phyloP scores from a whole-genome alignment of 148 eudicot species.

The Rhododendron griersonianum region DNA sequence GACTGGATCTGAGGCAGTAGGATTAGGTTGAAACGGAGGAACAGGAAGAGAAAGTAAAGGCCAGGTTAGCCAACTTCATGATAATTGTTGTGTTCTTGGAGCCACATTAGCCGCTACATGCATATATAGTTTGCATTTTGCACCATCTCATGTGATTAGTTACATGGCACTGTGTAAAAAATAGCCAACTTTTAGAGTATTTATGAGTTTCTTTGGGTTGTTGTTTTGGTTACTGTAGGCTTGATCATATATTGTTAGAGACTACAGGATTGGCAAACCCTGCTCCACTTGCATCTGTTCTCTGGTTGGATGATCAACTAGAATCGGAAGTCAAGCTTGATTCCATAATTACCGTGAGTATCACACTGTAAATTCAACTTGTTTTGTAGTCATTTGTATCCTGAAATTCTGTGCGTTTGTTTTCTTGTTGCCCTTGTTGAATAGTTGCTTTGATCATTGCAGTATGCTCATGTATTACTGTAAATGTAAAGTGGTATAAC shows the following conservation, averaged over 20 bases:
- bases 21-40: background rate
- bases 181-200: background rate
- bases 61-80: background rate
- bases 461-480: background rate
- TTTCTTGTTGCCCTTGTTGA: background rate
- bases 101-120: background rate
- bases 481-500: background rate
- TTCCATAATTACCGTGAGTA: constrained; percentile 84
- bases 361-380: constrained; percentile 3
- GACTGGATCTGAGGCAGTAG: background rate
- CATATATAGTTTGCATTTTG: background rate
- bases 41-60: background rate
- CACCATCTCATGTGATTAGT: background rate
- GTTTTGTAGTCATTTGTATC: background rate
- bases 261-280: constrained; percentile 98
- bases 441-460: background rate
- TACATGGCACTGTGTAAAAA: background rate
- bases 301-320: constrained; percentile 97
- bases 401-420: background rate
- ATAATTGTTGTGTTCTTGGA: background rate
- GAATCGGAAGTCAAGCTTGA: constrained; percentile 88
- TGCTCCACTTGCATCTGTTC: constrained; percentile 96
- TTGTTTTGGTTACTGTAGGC: constrained; percentile 41
- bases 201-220: background rate
- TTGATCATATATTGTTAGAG: constrained; percentile 95